phyloP scores from a whole-genome alignment of 257 asterid genomes.

The Solanum pinnatisectum region DNA sequence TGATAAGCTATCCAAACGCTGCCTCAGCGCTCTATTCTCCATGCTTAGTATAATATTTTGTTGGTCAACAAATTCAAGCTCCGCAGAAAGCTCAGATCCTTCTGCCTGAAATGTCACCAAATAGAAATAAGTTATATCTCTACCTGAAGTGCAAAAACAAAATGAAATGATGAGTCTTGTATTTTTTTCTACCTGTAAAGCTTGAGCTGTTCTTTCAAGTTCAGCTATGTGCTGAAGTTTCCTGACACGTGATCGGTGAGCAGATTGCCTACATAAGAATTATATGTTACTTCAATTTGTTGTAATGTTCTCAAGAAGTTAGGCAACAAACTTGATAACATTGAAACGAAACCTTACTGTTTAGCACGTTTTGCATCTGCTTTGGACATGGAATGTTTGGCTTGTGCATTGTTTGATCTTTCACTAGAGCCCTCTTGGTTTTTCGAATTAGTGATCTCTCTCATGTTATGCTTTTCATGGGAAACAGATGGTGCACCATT shows the following conservation, averaged over 20 bases:
- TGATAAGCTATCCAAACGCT: conserved; percentile 61
- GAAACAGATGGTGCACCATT: conserved; percentile 14
- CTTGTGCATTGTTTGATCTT: conserved; percentile 26
- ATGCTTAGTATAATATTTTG: conserved; percentile 67
- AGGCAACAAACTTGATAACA: not conserved
- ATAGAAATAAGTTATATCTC: not conserved
- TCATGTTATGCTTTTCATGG: conserved; percentile 18
- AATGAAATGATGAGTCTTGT: not conserved
- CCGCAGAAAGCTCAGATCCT: conserved; percentile 58
- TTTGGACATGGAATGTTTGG: conserved; percentile 38
- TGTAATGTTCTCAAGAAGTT: not conserved
- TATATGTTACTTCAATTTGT: not conserved
- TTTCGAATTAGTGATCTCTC: conserved; percentile 19
- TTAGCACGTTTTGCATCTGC: conserved; percentile 58
- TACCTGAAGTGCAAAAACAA: not conserved
- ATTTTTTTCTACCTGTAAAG: conserved; percentile 39
- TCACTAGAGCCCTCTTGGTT: conserved; percentile 30
- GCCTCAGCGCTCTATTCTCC: conserved; percentile 83
- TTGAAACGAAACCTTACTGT: conserved; percentile 35
- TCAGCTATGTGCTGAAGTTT: conserved; percentile 83
- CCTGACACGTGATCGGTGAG: conserved; percentile 78
- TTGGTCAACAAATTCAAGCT: conserved; percentile 72
- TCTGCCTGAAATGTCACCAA: conserved; percentile 35
- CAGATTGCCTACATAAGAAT: conserved; percentile 47
- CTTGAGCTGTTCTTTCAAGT: conserved; percentile 69